phyloP scores from a whole-genome alignment of 225 moss, liverwort and hornwort species.

The Bryum argenteum region DNA sequence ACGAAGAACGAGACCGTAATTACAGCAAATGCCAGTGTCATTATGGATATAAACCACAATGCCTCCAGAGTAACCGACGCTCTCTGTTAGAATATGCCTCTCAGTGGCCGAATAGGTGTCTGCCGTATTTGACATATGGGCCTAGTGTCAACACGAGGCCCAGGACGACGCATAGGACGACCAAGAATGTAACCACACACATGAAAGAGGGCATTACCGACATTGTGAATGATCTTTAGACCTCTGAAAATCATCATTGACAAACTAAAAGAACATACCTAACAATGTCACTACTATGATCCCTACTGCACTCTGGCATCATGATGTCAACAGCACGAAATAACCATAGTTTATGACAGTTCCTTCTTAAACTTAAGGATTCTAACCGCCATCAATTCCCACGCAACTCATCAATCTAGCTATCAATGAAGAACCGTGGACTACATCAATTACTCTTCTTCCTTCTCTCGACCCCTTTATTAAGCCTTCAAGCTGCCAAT shows the following conservation, averaged over 20 bases:
- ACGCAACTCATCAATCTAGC: not conserved
- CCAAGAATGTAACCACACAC: slow-evolving; percentile 38
- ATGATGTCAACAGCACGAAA: not conserved
- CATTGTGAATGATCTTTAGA: slow-evolving; percentile 16
- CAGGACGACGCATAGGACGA: slow-evolving; percentile 33
- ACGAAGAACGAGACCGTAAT: slow-evolving; percentile 12
- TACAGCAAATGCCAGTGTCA: slow-evolving; percentile 19
- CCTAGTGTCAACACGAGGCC: slow-evolving; percentile 46
- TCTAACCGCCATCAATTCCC: not conserved
- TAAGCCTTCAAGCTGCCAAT: slow-evolving; percentile 8
- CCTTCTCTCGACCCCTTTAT: not conserved
- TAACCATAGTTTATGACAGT: not conserved
- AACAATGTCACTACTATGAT: slow-evolving; percentile 11
- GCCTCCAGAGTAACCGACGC: slow-evolving; percentile 12
- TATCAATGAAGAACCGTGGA: not conserved
- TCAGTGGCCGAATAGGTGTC: slow-evolving; percentile 37
- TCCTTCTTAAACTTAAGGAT: not conserved
- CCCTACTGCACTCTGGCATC: slow-evolving; percentile 8
- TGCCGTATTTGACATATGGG: slow-evolving; percentile 37
- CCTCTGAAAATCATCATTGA: not conserved
- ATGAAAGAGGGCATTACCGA: slow-evolving; percentile 45
- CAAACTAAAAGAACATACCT: not conserved
- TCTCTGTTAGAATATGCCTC: not conserved
- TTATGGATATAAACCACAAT: slow-evolving; percentile 3
- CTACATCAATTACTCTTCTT: not conserved